Base-by-base conservation (phyloP, 306 rosid species). In the Carpinus fangiana region DNA sequence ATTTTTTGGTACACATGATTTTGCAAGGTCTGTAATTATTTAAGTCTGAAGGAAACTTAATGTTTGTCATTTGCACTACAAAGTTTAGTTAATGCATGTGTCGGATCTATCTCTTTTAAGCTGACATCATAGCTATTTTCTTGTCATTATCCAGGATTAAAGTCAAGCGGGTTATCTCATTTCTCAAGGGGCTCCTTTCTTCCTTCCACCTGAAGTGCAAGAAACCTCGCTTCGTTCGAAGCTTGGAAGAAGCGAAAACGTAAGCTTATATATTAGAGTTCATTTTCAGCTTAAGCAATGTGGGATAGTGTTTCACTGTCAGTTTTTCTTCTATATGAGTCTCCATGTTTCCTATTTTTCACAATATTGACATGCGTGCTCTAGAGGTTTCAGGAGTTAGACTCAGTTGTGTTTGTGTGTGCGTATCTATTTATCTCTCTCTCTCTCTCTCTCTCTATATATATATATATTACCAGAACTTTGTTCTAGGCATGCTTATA, bases 231-330 rank as follows among this genome's bases (percentile, higher is more conserved):
- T 95, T 95, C 73, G 52, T 93, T 67, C 89, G 84, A 66, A 87
- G 98, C 77, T 79, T 95, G 77, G 98, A 95, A 91, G 99, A 95
- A 88, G 98, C 99, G 5, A 95, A 95, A 91, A 90, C 87, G 99
- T 95, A 90, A 81, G 18, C 51, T 38, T 71, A 46, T 11, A 7
- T 53, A 12, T 43, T 3, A 2, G 18, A 45, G 69, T 68, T 77
- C 59, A 41, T 83, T 56, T 34, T 79, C 3, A n/a, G 45, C 31
- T 64, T 20, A 47, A n/a, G 17, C 54, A 61, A 50, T 31, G 57
- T 54, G 28, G 47, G 36, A 53, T 9, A 31, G 56, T 31, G 45
- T 34, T 16, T 36, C 12, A 16, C 45, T 7, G 47, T 10, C 8
- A 41, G 1, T 41, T 5, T 57, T 21, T 57, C 7, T 67, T 41